Base-by-base conservation (phyloP, 768 basidiomycete genomes). In the Naematelia aurantialba region DNA sequence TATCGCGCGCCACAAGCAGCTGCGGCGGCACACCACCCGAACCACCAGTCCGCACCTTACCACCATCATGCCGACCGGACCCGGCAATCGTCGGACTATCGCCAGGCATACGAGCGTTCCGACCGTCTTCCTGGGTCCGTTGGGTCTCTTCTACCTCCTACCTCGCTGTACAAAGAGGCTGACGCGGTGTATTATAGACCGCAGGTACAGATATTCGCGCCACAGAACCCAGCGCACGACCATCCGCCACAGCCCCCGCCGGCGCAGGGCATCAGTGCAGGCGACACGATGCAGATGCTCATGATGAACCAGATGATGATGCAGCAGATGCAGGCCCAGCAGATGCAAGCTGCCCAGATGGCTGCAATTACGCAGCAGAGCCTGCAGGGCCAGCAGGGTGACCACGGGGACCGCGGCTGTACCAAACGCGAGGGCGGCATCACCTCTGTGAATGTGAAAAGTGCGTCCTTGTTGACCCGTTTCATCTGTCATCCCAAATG, bases 281-380 rank as follows among this genome's bases (percentile, higher is more conserved):
- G 59, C 48, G 62, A 63, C n/a, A 34, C 54, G 27, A 68, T 71
- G 69, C 67, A 68, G 39, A 63, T 68, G 64, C 48, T 62, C 34
- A 71, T 71, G 69, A 68, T 71, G 67, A 67, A 59, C 25, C 62
- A 63, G 55, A 67, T 71, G 67, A 63, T 66, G 70, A 61, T 60
- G 57, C 70, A 71, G 55, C 70, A 71, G 27, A 66, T 68, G 69
- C 56, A 58, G 45, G 57, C 66, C 49, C 69, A 71, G 52, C 69
- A 71, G 29, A 68, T 71, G 64, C 70, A 71, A 44, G 60, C 59
- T 3, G 70, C 66, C 12, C 70, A 71, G 45, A 64, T 71, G 59
- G 65, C 60, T 17, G 62, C 58, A 5, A 54, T 71, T 57, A 63
- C 46, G 1, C 17, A 54, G 12, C 21, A 39, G 42, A 14, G 14